Evolutionary conservation across 441 rosid genomes (phyloP).

Genomic region (Kokia cookei): DNA sequence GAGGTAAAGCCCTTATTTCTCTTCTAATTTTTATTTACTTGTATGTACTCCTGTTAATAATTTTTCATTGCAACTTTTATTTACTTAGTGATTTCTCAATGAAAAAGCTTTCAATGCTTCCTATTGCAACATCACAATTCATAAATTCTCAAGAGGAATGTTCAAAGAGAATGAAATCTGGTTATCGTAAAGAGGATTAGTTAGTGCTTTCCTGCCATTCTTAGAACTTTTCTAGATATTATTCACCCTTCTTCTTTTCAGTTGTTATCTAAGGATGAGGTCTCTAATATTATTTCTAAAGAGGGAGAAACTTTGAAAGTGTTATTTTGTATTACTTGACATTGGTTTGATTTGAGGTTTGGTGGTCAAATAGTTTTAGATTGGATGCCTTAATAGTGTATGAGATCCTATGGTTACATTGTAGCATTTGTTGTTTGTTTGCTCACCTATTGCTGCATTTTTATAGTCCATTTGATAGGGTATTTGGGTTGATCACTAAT

Average conservation of each 20-base stretch:
- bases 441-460: not conserved
- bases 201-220: not conserved
- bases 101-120: not conserved
- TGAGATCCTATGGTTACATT: not conserved
- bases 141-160: not conserved
- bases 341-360: not conserved
- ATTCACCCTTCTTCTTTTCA: not conserved
- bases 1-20: conserved; percentile 46
- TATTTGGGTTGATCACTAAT: not conserved
- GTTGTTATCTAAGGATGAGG: not conserved
- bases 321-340: not conserved
- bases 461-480: not conserved
- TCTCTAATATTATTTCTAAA: not conserved
- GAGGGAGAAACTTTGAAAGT: not conserved
- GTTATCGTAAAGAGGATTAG: not conserved
- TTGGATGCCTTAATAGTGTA: not conserved
- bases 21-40: not conserved
- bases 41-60: not conserved
- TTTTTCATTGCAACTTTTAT: not conserved
- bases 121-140: not conserved
- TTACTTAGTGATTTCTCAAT: not conserved
- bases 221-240: not conserved
- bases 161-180: not conserved
- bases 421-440: not conserved
- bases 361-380: not conserved